Evolutionary conservation across 2,329 filamentous ascomycete species (phyloP), one percentile per base, ranked within the genome.

Genomic region (Sporothrix inflata): DNA sequence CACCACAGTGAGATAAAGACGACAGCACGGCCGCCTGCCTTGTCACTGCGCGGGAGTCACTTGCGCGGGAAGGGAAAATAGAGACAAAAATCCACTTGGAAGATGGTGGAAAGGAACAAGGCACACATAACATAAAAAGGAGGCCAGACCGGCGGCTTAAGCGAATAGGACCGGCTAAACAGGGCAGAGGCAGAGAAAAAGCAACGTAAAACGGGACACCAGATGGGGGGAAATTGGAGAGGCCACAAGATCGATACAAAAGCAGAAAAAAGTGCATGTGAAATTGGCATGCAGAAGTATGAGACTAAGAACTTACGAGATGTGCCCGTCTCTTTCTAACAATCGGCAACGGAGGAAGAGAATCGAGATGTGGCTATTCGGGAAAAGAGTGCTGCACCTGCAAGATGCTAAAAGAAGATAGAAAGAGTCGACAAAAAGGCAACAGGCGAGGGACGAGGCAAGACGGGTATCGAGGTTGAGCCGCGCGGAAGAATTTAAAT

Each of bases 161-260:
- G 63, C 63, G 42, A 66, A 66, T 47, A 47, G 19, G 63, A 7
- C 45, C 63, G 63, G 63, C 42, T 68, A 68, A 68, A 68, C 24
- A 24, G 30, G 34, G 38, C 60, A 65, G 16, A 60, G 16, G 55
- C 55, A 60, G 8, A 45, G 24, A 42, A 24, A 65, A 0, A 14
- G 60, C 60, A 21, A 45, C 38, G 12, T 42, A 42, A 14, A 45
- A 65, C 38, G 60, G 38, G 21, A 45, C 60, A 27, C 60, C 60
- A 63, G 8, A 45, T 45, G n/a, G 60, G 57, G 27, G 21, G 38
- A 27, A 40, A 53, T 53, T 42, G 51, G 38, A 19, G 47, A 68
- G 47, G 42, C 63, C 40, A 66, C 40, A 19, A 30, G 6, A 66
- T 30, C 42, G 24, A 30, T 42, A 5, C 4, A n/a, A 12, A 34